Conservation (phyloP, 2,329 filamentous ascomycete species). For the Penicillium oxalicum region DNA sequence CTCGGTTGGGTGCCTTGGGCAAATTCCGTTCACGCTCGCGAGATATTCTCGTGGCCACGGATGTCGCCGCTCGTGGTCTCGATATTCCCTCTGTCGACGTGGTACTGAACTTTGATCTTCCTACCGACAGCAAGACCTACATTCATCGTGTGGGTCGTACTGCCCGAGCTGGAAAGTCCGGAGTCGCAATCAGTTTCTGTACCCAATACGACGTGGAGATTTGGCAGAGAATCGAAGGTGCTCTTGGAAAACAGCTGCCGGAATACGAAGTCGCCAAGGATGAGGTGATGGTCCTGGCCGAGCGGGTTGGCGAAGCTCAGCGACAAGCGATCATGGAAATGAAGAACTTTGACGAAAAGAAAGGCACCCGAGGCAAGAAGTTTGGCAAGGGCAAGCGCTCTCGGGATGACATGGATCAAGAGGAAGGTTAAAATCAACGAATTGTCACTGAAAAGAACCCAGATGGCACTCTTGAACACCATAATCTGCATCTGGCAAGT, state of each 20-base stretch:
- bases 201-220: conserved; percentile 86
- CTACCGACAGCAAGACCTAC: conserved; percentile 81
- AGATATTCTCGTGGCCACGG: conserved; percentile 81
- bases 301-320: conserved; percentile 76
- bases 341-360: conserved; percentile 70
- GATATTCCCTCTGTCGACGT: conserved; percentile 90
- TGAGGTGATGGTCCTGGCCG: conserved; percentile 75
- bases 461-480: too few species aligned
- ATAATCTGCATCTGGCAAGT: too few species aligned
- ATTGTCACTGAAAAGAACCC: conserved; percentile 1
- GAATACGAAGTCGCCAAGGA: conserved; percentile 69
- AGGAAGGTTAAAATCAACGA: conserved; percentile 53
- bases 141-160: conserved; percentile 86
- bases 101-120: conserved; percentile 80
- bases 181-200: conserved; percentile 71
- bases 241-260: conserved; percentile 68
- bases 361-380: conserved; percentile 44
- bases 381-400: conserved; percentile 52
- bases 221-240: conserved; percentile 73
- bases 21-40: conserved; percentile 69
- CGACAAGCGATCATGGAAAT: conserved; percentile 72
- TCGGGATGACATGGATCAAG: conserved; percentile 65
- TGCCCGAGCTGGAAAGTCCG: conserved; percentile 77
- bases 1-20: conserved; percentile 77
- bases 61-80: conserved; percentile 86